Percentiles rank a stretch among this genome's conserved stretches.
These are phyloP conservation scores for Hypoxylon fragiforme DNA, from an alignment of 495 filamentous ascomycete genomes.

Conservation along the genomic window DNA sequence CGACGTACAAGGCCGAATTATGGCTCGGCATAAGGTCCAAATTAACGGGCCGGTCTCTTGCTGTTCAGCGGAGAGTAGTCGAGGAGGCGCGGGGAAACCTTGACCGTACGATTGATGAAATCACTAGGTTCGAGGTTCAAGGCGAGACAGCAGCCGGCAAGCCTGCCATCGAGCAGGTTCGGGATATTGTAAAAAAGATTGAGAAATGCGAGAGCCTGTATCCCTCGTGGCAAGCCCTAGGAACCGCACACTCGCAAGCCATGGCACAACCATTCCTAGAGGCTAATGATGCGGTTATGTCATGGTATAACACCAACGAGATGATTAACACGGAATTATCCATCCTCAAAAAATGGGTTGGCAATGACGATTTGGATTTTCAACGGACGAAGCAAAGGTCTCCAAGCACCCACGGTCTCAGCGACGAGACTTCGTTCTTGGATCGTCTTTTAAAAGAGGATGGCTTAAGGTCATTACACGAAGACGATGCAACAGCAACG, in stretches of 20 bases:
- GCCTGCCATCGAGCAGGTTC: conserved; percentile 79
- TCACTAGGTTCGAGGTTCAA: conserved; percentile 90
- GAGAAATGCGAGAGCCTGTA: conserved; percentile 84
- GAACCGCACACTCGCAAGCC: conserved; percentile 68
- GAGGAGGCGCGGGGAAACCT: conserved; percentile 75
- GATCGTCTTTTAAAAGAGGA: conserved; percentile 99
- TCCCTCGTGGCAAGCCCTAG: conserved; percentile 74
- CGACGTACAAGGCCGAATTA: conserved; percentile 75
- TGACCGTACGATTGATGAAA: conserved; percentile 75
- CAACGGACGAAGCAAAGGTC: conserved; percentile 61
- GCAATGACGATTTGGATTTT: conserved; percentile 94
- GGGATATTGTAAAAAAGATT: conserved; percentile 84
- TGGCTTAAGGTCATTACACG: conserved; percentile 86
- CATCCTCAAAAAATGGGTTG: conserved; percentile 92
- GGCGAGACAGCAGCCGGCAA: conserved; percentile 92
- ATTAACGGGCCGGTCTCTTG: conserved; percentile 77
- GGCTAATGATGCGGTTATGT: conserved; percentile 82
- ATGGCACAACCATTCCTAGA: conserved; percentile 74
- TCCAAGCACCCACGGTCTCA: conserved; percentile 65
- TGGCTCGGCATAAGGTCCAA: conserved; percentile 88
- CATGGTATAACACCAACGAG: conserved; percentile 98
- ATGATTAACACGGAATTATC: conserved; percentile 93
- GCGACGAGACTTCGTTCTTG: conserved; percentile 87
- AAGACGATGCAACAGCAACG: conserved; percentile 54
- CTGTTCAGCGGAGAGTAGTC: conserved; percentile 78